Evolutionary conservation across 2,329 filamentous ascomycete genomes (phyloP), one percentile per base, ranked within the genome.

Genomic region (Dothistroma septosporum): DNA sequence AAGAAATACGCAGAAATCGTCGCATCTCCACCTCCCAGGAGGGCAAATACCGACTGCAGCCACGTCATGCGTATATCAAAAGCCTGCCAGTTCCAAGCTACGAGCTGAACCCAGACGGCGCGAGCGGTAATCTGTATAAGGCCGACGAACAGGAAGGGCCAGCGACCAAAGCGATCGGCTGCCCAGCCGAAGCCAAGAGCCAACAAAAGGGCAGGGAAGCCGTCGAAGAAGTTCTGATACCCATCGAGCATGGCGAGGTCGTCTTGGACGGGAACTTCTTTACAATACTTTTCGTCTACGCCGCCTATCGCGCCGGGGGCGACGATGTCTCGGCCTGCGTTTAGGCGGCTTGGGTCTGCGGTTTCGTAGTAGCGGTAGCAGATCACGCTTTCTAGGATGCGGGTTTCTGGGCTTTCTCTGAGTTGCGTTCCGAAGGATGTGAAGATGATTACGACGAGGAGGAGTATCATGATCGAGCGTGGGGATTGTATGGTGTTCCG

Each of bases 301-400:
- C 72, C 72, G 8, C 72, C 62, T 2, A 74, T 68, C 1, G 73
- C 72, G 55, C 67, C 49, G 61, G 73, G 70, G 8, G 69, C 68
- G 10, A 73, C 66, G 24, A 57, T 60, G 8, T 59, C 62, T 56
- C 70, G 62, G 16, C 64, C 66, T 6, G 71, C 57, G 56, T 50
- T 63, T 8, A 74, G 55, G 50, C 71, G 66, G 33, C 64, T 65
- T 0, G 77, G 69, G 24, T 74, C 66, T 49, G 77, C 71, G 1
- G 77, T 72, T 5, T 80, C 77, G 64, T 79, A 81, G 62, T 79
- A 76, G 16, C 75, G 67, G 24, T 79, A 78, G 69, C 84, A 86
- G 49, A 84, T 78, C 50, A 84, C 77, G 55, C 78, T 76, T 68
- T 86, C 83, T 64, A 82, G 77, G 55, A 85, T 76, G 57, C 80